Evolutionary conservation across 2,329 filamentous ascomycete species (phyloP), one percentile per base, ranked within the genome.

Genomic region (Phialocephala subalpina): DNA sequence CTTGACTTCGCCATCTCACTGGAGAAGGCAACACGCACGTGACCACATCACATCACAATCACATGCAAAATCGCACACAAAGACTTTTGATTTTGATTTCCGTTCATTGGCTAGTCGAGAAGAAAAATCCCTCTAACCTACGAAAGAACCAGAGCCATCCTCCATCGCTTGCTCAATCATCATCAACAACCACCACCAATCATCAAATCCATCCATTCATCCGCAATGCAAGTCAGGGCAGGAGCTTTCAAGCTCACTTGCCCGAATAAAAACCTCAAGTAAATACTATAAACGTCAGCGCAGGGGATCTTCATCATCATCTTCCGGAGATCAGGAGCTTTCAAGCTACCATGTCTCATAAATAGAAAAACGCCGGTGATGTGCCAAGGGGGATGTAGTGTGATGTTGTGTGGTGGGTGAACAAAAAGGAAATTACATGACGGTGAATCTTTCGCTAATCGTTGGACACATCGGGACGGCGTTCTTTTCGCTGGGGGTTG

Each of bases 391-490:
- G 69, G 67, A 33, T 67, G 59, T n/a, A n/a, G n/a, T 64, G 58
- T 55, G 38, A 3, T 42, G 38, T 6, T 4, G 63, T 33, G 60
- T 70, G 68, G 62, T 66, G 64, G 64, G 69, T 62, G 68, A 72
- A 70, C 55, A 36, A 68, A 56, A 70, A 70, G 62, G 71, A 71
- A 70, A 76, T 73, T 77, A 78, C 75, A 77, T 77, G 75, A 77
- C 70, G 73, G 74, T 77, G 75, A 76, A 77, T 77, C 75, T 77
- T 76, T 77, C 72, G 75, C 73, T 76, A 74, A 72, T 75, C 69
- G 67, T 75, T 70, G 73, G 74, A 75, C 73, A 73, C 73, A 75
- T 76, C 73, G 68, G 65, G 55, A 71, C 59, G 66, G 58, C 60
- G 64, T 56, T 65, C 52, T 60, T 70, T 71, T 74, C 62, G 66